Evolutionary conservation across 2,329 filamentous ascomycete species (phyloP).

Genomic region (Aschersonia sp.): DNA sequence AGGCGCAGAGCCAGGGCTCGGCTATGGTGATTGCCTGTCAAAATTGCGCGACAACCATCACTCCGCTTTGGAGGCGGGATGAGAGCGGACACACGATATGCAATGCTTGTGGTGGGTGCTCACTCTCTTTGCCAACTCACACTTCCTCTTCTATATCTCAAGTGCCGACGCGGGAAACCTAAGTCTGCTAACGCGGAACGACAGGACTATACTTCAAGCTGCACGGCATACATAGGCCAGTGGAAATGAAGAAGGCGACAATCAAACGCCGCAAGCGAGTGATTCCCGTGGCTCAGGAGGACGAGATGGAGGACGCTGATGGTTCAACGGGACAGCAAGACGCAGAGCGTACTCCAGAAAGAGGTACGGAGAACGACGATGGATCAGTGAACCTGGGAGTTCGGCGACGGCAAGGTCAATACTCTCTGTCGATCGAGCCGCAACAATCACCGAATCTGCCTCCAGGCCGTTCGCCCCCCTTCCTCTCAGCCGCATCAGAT

Average conservation of each 20-base stretch:
- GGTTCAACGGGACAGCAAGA: slow-evolving; percentile 25
- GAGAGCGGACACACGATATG: slow-evolving; percentile 94
- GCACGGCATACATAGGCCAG: slow-evolving; percentile 81
- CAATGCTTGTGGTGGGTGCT: slow-evolving; percentile 80
- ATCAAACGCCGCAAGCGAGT: slow-evolving; percentile 95
- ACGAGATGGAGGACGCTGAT: slow-evolving; percentile 32
- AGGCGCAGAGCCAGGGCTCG: slow-evolving; percentile 15
- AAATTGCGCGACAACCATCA: slow-evolving; percentile 94
- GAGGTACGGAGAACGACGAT: slow-evolving; percentile 46
- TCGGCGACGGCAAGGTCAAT: slow-evolving; percentile 30
- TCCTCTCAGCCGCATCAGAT: slow-evolving; percentile 25
- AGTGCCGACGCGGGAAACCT: neutral
- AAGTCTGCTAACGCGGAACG: neutral
- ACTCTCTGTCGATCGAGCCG: slow-evolving; percentile 29
- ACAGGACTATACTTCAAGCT: slow-evolving; percentile 90
- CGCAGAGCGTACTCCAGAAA: slow-evolving; percentile 26
- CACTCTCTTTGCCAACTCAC: no score
- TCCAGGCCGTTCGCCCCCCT: slow-evolving; percentile 28
- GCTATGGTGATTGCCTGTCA: slow-evolving; percentile 72
- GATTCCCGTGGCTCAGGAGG: slow-evolving; percentile 57
- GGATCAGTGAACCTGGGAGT: slow-evolving; percentile 50
- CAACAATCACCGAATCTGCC: slow-evolving; percentile 24
- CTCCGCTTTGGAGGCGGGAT: slow-evolving; percentile 87
- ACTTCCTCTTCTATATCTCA: neutral
- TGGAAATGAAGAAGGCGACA: slow-evolving; percentile 97